phyloP scores from a whole-genome alignment of 139 green algal species.

The Auxenochlorella protothecoides region DNA sequence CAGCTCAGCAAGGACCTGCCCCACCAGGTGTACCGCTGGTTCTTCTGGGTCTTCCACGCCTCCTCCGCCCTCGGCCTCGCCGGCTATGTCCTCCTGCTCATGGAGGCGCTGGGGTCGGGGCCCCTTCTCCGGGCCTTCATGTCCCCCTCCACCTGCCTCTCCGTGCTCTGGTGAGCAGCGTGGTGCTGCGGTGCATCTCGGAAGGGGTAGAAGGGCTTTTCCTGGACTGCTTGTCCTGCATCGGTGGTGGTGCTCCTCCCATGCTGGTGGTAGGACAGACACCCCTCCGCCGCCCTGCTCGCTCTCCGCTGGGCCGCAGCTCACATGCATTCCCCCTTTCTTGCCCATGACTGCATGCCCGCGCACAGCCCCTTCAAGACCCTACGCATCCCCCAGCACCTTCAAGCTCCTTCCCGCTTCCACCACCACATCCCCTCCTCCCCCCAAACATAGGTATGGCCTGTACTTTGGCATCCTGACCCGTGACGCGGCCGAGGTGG shows the following conservation, averaged over 20 bases:
- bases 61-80: conserved; percentile 43
- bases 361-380: too few species aligned
- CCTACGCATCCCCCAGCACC: too few species aligned
- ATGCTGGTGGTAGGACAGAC: too few species aligned
- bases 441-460: conserved; percentile 47
- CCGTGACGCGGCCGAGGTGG: conserved; percentile 75
- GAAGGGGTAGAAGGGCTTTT: too few species aligned
- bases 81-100: conserved; percentile 61
- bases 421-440: background rate
- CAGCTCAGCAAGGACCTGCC: conserved; percentile 48
- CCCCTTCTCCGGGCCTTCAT: conserved; percentile 28
- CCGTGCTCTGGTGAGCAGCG: conserved; percentile 20
- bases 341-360: too few species aligned
- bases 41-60: conserved; percentile 47
- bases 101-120: conserved; percentile 48
- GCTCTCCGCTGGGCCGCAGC: too few species aligned
- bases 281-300: too few species aligned
- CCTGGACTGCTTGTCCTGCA: too few species aligned
- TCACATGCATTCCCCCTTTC: too few species aligned
- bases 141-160: conserved; percentile 15
- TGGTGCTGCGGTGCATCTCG: too few species aligned
- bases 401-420: background rate
- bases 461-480: conserved; percentile 84
- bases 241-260: too few species aligned
- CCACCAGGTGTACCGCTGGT: conserved; percentile 67